Evolutionary conservation across 2,329 filamentous ascomycete species (phyloP), one percentile per base, ranked within the genome.

Genomic region (Trichoderma aggressivum): DNA sequence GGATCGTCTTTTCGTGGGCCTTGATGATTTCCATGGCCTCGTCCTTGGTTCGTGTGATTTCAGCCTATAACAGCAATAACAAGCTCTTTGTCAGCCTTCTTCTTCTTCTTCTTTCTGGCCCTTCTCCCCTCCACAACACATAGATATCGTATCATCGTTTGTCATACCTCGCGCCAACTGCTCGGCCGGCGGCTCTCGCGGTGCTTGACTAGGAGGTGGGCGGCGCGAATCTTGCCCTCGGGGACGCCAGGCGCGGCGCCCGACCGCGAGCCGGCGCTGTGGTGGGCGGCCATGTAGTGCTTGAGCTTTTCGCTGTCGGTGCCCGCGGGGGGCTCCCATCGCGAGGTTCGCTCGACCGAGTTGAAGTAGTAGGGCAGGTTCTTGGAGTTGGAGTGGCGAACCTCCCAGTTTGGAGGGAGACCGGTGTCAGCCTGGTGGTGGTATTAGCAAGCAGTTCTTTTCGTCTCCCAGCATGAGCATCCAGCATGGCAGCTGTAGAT

Each of bases 341-440:
- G 90, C 74, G 96, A 98, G 80, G 94, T 90, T 81, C 94, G 95
- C 74, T 94, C 93, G 76, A 84, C 84, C 59, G 91, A 86, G 83
- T 98, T 97, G 91, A 98, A 98, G 86, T 98, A 99, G 87, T 99
- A 99, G 47, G 96, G 96, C 43, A 98, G 91, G 84, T 97, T 97
- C 86, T 98, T 98, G 82, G 94, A 97, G 86, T 98, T 97, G 82
- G 94, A 97, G 85, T 97, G 94, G 81, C 96, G 94, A 79, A 99
- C 94, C 85, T 98, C 96, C 94, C 95, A 98, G 81, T 90, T 90
- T 63, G 89, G 82, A 73, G 94, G 94, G 74, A 98, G 89, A 80
- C 95, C 95, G 76, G 91, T 90, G 70, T 94, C 92, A 79, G 88
- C 84, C 89, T 92, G 76, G 12, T 5, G 56, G 34, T 34, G 30